Evolutionary conservation across 805 yeast species (phyloP), one percentile per base, ranked within the genome.

Genomic region (Yarrowia porcina): DNA sequence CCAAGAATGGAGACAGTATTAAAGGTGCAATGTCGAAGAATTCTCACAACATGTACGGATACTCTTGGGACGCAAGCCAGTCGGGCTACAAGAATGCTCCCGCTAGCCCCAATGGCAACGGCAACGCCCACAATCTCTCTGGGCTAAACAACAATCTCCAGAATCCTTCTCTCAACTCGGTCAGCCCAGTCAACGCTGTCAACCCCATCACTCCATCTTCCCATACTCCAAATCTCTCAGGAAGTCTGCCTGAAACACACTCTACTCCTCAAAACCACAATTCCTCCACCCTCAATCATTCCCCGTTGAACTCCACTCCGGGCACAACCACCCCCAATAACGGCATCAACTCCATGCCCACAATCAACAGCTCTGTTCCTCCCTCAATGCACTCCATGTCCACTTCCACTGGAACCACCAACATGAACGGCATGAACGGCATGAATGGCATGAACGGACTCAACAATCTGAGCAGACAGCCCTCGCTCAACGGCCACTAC

Each of bases 311-410:
- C 63, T n/a, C 20, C 62, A 54, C 32, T 28, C 30, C 47, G 10
- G 38, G 33, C 17, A 15, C 35, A 28, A 60, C 38, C 60, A 60
- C 32, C 61, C 35, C 41, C 39, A 59, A 33, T 33, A 59, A 21
- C 63, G 36, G 56, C 12, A 56, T 25, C 42, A 45, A 23, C 38
- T 21, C 44, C 35, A 47, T 50, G 64, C 45, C 36, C 20, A 36
- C 39, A 54, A 25, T 35, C 64, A 63, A 39, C 52, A 45, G 33
- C 49, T 60, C 41, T 44, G 62, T 25, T 15, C 64, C 30, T n/a
- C 61, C 61, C 6, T 41, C 47, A 25, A 32, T 63, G 50, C 63
- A 56, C 36, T 7, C 64, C 61, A 60, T 47, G 49, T 23, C 59
- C 15, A 32, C 35, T n/a, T 9, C 32, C 1, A 23, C 56, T 7